Evolutionary conservation across 139 green algal species (phyloP).

Genomic region (Helicosporidium sp.): DNA sequence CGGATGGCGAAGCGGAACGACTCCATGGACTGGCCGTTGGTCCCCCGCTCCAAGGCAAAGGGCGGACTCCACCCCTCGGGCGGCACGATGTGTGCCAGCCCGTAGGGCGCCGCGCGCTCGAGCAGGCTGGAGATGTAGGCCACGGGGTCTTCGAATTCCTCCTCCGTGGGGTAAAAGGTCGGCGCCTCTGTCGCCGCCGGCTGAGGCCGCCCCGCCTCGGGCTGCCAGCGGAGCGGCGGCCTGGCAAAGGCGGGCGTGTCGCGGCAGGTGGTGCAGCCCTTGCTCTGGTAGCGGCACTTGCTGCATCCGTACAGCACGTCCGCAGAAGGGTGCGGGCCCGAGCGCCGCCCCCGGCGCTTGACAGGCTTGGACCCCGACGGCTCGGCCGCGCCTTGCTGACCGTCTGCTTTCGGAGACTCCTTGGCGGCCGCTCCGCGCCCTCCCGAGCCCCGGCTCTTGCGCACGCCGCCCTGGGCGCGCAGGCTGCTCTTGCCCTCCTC

Average conservation of each 20-base stretch:
- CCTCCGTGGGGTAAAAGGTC: slow-evolving; percentile 45
- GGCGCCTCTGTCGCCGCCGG: slow-evolving; percentile 26
- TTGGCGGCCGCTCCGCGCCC: too few relatives aligned
- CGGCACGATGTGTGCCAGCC: slow-evolving; percentile 73
- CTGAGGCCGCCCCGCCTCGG: slow-evolving; percentile 1
- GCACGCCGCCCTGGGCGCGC: too few relatives aligned
- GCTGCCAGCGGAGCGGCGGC: neutral
- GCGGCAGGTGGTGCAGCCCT: slow-evolving; percentile 13
- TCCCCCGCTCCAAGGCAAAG: slow-evolving; percentile 34
- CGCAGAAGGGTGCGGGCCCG: too few relatives aligned
- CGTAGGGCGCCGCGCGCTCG: slow-evolving; percentile 34
- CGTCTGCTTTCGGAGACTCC: too few relatives aligned
- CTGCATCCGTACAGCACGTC: slow-evolving; percentile 28
- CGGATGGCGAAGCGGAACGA: slow-evolving; percentile 36
- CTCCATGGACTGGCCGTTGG: slow-evolving; percentile 28
- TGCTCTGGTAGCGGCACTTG: slow-evolving; percentile 24
- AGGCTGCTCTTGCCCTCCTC: too few relatives aligned
- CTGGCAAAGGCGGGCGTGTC: slow-evolving; percentile 3
- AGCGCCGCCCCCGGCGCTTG: too few relatives aligned
- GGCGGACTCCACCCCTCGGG: slow-evolving; percentile 31
- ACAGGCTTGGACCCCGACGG: too few relatives aligned
- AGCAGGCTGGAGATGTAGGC: slow-evolving; percentile 54
- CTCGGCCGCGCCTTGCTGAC: too few relatives aligned
- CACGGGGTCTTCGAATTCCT: slow-evolving; percentile 64
- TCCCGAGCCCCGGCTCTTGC: too few relatives aligned